phyloP scores from a whole-genome alignment of 139 green algal species.

The Chlamydomonas applanata region DNA sequence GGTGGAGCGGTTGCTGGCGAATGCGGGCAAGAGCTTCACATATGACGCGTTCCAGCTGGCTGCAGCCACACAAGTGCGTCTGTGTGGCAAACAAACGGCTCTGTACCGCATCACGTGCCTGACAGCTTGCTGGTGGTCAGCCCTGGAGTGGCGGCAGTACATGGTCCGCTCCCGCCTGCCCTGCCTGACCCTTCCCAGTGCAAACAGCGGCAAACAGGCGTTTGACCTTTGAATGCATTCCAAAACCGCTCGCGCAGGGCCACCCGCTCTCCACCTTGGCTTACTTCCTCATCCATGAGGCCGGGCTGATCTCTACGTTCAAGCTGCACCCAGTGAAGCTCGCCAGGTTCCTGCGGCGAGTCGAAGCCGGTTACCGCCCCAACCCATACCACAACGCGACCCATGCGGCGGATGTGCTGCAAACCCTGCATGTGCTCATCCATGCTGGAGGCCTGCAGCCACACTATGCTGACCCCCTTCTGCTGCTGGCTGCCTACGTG shows the following conservation, averaged over 20 bases:
- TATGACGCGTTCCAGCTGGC: too few species aligned
- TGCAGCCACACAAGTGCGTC: too few species aligned
- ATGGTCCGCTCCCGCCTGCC: too few species aligned
- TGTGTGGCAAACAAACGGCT: too few species aligned
- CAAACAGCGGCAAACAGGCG: too few species aligned
- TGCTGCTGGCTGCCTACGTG: conserved; percentile 43
- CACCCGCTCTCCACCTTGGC: conserved; percentile 32
- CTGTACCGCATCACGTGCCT: too few species aligned
- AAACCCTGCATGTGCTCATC: conserved; percentile 28
- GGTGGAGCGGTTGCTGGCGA: too few species aligned
- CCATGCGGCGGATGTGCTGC: conserved; percentile 38
- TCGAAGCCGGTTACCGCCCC: conserved; percentile 27
- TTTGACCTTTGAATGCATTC: too few species aligned
- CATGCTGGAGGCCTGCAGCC: conserved; percentile 21
- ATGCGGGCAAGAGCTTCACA: too few species aligned
- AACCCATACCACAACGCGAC: conserved; percentile 30
- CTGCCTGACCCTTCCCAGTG: too few species aligned
- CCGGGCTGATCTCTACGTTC: conserved; percentile 23
- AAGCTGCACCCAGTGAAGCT: conserved; percentile 15
- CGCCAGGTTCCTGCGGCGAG: conserved; percentile 21
- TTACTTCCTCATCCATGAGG: conserved; percentile 45
- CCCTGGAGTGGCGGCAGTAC: too few species aligned
- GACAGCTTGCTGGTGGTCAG: too few species aligned
- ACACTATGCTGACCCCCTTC: conserved; percentile 35
- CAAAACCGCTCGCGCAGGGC: conserved; percentile 22